Evolutionary conservation across 148 eudicot genomes (phyloP).

Genomic region (Rhododendron mucronatum): DNA sequence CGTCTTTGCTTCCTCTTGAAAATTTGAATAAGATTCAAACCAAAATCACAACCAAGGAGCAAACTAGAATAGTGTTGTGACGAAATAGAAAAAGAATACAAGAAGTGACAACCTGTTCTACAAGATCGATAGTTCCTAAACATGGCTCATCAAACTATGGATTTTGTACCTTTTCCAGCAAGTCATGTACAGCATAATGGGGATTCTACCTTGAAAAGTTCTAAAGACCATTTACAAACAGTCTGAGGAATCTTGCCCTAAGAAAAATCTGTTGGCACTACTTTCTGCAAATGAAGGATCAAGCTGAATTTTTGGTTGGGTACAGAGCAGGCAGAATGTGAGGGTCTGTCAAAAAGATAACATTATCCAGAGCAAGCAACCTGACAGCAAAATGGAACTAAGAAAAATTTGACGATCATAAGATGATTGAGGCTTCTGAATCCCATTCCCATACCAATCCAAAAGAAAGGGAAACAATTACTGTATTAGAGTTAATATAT

Average conservation of each 20-base stretch:
- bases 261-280: background rate
- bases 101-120: background rate
- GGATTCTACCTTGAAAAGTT: background rate
- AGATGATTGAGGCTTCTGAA: background rate
- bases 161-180: background rate
- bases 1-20: conserved; percentile 89
- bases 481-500: background rate
- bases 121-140: background rate
- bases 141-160: background rate
- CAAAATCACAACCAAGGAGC: background rate
- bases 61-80: background rate
- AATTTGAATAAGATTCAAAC: background rate
- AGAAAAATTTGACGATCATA: background rate
- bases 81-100: background rate
- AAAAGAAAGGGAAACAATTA: background rate
- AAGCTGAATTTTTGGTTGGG: background rate
- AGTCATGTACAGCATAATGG: background rate
- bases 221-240: background rate
- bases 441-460: background rate
- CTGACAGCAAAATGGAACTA: background rate
- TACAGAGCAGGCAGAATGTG: background rate
- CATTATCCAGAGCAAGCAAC: background rate
- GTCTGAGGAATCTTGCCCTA: background rate
- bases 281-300: background rate
- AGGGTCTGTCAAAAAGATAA: background rate